Conservation (phyloP, 345 rosid species). For the Eucalyptus erythrocorys region DNA sequence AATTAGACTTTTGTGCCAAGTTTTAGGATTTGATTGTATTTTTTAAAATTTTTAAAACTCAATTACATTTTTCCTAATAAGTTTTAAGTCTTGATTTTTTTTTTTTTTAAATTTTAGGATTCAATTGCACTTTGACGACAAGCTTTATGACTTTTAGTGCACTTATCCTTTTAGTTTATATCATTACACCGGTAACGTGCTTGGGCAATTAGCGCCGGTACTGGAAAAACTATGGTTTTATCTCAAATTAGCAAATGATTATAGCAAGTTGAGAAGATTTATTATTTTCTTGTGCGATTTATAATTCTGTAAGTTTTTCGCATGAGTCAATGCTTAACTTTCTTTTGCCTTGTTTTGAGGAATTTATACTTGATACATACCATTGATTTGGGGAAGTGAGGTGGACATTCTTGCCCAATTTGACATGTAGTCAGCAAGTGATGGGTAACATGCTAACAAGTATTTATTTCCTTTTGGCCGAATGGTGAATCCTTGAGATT, state of each 20-base stretch:
- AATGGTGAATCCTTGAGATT: neutral
- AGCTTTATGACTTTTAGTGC: too few species aligned
- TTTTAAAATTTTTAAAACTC: accelerated
- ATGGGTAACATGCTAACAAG: neutral
- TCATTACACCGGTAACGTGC: neutral
- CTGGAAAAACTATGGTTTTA: neutral
- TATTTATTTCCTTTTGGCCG: neutral
- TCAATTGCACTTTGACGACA: accelerated
- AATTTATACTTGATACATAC: neutral
- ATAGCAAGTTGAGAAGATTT: neutral
- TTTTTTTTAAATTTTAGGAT: too few species aligned
- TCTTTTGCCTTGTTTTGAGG: neutral
- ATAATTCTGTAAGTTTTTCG: too few species aligned
- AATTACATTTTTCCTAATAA: too few species aligned
- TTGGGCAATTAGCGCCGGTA: neutral
- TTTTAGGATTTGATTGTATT: too few species aligned
- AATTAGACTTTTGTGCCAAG: too few species aligned
- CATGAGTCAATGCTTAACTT: too few species aligned
- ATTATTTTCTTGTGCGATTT: neutral
- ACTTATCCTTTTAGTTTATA: too few species aligned
- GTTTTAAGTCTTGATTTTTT: neutral
- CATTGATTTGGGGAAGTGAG: neutral
- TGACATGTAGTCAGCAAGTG: neutral
- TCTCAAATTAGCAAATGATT: neutral
- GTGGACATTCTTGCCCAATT: neutral